Percentiles rank a stretch among this genome's conserved stretches.
Conservation (phyloP, 331 rosid genomes). For the Quercus tomentella region DNA sequence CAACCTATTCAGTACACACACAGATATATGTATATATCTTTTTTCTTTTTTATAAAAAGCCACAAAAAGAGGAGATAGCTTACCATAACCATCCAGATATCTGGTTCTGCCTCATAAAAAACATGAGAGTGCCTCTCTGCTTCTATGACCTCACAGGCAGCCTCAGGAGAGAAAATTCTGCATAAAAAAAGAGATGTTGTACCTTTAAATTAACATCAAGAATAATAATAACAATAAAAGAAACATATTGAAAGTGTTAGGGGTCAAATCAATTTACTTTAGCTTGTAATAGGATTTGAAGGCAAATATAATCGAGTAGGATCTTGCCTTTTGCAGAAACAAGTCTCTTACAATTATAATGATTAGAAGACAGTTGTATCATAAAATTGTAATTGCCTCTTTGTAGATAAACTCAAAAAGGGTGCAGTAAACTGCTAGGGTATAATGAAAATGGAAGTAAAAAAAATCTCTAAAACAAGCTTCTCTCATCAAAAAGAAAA, state of each 20-base stretch:
- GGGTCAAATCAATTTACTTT: neutral
- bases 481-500: neutral
- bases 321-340: neutral
- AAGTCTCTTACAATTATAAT: neutral
- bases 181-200: slow-evolving; percentile 2
- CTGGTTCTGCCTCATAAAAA: slow-evolving; percentile 79
- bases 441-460: neutral
- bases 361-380: no score
- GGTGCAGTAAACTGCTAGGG: neutral
- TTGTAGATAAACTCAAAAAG: neutral
- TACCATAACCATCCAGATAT: slow-evolving; percentile 96
- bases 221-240: neutral
- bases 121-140: slow-evolving; percentile 86
- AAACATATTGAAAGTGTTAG: neutral
- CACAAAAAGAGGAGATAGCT: neutral
- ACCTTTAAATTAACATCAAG: neutral
- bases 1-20: neutral
- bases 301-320: neutral
- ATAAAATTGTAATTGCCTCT: neutral
- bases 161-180: slow-evolving; percentile 93
- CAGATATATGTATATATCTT: no score
- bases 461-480: neutral
- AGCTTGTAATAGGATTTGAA: neutral
- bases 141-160: slow-evolving; percentile 84
- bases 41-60: no score